phyloP scores from a whole-genome alignment of 2,329 filamentous ascomycete genomes.

The Mollisia scopiformis region DNA sequence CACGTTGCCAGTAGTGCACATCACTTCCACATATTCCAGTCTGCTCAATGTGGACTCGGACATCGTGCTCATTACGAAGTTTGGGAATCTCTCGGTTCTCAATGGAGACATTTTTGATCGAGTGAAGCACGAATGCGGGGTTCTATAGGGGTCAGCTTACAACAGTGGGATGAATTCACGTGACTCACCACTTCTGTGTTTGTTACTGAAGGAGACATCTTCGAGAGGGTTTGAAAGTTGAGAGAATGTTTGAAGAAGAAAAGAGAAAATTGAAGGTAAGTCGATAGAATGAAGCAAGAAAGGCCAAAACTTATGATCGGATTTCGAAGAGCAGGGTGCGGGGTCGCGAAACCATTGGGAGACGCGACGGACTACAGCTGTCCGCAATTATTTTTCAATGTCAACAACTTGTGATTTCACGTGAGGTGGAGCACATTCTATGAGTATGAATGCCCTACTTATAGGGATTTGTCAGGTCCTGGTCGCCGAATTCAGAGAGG shows the following conservation, averaged over 20 bases:
- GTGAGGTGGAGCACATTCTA: no score
- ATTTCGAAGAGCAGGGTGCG: neutral
- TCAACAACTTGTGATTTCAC: neutral
- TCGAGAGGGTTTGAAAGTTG: neutral
- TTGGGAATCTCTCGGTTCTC: conserved; percentile 46
- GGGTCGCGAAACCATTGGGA: neutral
- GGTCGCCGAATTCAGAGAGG: no score
- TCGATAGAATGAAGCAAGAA: neutral
- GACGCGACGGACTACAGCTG: neutral
- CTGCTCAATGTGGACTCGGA: conserved; percentile 47
- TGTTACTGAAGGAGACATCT: neutral
- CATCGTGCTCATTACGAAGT: conserved; percentile 44
- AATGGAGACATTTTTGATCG: conserved; percentile 47
- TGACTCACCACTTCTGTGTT: neutral
- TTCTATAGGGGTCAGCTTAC: conserved; percentile 37
- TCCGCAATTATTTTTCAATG: neutral
- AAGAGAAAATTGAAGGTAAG: neutral
- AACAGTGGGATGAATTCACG: neutral
- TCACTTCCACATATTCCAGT: conserved; percentile 52
- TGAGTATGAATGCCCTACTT: neutral
- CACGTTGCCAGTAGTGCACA: conserved; percentile 42
- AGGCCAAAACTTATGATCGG: neutral
- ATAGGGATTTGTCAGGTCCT: no score
- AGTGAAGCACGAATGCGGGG: conserved; percentile 50
- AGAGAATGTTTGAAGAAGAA: neutral